These are phyloP conservation scores for Brassica incana DNA, from an alignment of 345 rosid species.

Conservation along the genomic window DNA sequence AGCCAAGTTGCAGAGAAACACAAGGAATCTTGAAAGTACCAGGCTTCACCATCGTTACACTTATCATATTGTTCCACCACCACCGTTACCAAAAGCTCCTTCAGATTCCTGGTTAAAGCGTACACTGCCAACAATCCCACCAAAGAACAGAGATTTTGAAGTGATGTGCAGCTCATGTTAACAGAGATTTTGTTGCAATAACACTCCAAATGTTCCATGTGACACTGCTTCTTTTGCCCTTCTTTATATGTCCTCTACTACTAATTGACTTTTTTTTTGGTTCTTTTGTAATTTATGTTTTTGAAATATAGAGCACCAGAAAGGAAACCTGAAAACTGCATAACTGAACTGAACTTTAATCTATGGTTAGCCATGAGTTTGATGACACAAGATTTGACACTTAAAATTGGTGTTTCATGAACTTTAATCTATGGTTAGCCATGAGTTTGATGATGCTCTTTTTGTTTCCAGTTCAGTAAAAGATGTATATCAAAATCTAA, in stretches of 20 bases:
- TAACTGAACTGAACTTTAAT: slow-evolving; percentile 4
- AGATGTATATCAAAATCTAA: too few species aligned
- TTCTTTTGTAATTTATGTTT: slow-evolving; percentile 14
- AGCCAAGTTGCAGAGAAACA: slow-evolving; percentile 27
- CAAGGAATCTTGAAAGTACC: slow-evolving; percentile 34
- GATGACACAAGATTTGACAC: too few species aligned
- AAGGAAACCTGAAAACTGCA: slow-evolving; percentile 26
- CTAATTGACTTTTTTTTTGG: not conserved
- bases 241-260: not conserved
- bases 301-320: slow-evolving; percentile 14
- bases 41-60: slow-evolving; percentile 33
- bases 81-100: slow-evolving; percentile 81
- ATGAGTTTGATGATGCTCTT: too few species aligned
- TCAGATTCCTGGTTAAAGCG: slow-evolving; percentile 89
- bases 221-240: slow-evolving; percentile 15
- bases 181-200: slow-evolving; percentile 36
- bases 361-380: too few species aligned
- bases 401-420: too few species aligned
- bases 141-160: slow-evolving; percentile 42
- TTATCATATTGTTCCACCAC: slow-evolving; percentile 47
- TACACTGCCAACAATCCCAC: slow-evolving; percentile 57
- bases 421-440: too few species aligned
- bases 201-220: slow-evolving; percentile 23
- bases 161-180: slow-evolving; percentile 28
- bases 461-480: too few species aligned